Evolutionary conservation across 2,329 filamentous ascomycete species (phyloP), one percentile per base, ranked within the genome.

Genomic region (Dothistroma pini): DNA sequence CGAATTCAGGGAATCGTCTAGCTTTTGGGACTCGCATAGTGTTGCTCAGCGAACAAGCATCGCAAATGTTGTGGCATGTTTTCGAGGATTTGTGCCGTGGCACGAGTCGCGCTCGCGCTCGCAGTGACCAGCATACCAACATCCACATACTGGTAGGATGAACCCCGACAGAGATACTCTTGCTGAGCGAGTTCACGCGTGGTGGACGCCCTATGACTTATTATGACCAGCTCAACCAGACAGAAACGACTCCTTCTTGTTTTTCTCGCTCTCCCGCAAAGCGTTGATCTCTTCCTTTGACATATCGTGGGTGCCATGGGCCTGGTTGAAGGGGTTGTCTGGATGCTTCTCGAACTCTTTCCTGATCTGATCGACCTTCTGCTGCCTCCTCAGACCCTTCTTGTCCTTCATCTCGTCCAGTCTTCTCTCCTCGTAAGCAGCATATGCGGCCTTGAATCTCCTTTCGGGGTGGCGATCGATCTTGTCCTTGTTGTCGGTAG

Each of bases 261-360:
- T 65, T 66, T 65, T 71, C 68, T 70, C 70, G 21, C 66, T 64
- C 58, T 82, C 76, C 48, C 86, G 84, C 61, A 93, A 78, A 54
- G 84, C 81, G 54, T 81, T 81, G 50, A 96, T 71, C 70, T 99
- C 93, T 4, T 91, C 90, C 76, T 85, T 89, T 22, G 83, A 84
- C 57, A 90, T 85, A 76, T 99, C 90, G 77, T 91, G 96, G 2
- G 81, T 76, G 1, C 86, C 90, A 56, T 81, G 85, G 16, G 88
- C 87, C 79, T 96, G 91, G 78, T 96, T 96, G 79, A 96, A 95
- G 14, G 95, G 95, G 76, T 99, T 99, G 70, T 97, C 93, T 1
- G 90, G 88, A 71, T 89, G 90, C 81, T 91, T 96, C 77, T 96
- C 89, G 75, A 97, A 99, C 79, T 97, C 95, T 81, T 96, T 96